These are phyloP conservation scores for Syncephalastrum racemosum DNA, from an alignment of 371 early-diverging fungal species.

Conservation along the genomic window DNA sequence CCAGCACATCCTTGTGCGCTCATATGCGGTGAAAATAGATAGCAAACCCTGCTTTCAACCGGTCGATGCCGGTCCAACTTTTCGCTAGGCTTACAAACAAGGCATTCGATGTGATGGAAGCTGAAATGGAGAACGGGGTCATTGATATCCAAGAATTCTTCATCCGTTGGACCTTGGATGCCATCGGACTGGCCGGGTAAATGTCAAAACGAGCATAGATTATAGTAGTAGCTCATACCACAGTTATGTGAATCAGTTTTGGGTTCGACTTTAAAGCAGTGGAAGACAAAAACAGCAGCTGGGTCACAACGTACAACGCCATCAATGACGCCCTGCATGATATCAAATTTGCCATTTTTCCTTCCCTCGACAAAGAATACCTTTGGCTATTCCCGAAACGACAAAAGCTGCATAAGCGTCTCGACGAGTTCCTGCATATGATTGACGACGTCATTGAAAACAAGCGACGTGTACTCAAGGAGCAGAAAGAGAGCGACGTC, in stretches of 20 bases:
- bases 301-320: slow-evolving; percentile 10
- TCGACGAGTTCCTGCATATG: slow-evolving; percentile 15
- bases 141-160: slow-evolving; percentile 20
- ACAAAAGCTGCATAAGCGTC: neutral
- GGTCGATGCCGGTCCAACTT: slow-evolving; percentile 24
- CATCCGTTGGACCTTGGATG: slow-evolving; percentile 27
- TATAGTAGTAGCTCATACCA: too few relatives aligned
- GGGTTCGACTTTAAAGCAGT: slow-evolving; percentile 19
- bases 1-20: too few relatives aligned
- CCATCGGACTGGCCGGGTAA: slow-evolving; percentile 32
- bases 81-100: slow-evolving; percentile 24
- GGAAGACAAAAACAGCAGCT: slow-evolving; percentile 16
- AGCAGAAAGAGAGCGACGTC: slow-evolving; percentile 6
- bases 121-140: neutral
- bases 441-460: slow-evolving; percentile 37
- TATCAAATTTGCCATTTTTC: neutral
- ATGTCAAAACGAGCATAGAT: too few relatives aligned
- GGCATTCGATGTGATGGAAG: slow-evolving; percentile 24
- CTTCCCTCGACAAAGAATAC: neutral
- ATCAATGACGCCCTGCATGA: too few relatives aligned
- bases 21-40: neutral
- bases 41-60: slow-evolving; percentile 27
- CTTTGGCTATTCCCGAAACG: neutral
- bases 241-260: too few relatives aligned
- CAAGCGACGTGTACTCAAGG: slow-evolving; percentile 21